These are phyloP conservation scores for Colletotrichum navitas DNA, from an alignment of 2,329 filamentous ascomycete genomes.

Conservation along the genomic window DNA sequence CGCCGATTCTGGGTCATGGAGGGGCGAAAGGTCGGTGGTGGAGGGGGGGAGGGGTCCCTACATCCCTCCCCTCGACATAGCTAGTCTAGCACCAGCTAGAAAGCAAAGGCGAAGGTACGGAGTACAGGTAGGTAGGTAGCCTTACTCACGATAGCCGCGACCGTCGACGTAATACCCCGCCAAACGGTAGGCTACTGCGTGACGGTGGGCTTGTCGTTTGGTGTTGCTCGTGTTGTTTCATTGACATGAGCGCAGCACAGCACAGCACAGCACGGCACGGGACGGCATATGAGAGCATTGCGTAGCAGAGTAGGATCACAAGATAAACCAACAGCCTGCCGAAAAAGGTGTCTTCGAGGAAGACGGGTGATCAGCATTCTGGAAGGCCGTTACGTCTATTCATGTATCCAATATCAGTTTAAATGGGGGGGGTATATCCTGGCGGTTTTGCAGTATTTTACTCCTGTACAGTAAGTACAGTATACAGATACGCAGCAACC, in stretches of 20 bases:
- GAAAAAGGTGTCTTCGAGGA: not conserved
- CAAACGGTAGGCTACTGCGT: constrained; percentile 12
- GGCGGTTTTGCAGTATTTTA: not conserved
- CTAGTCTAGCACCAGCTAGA: not conserved
- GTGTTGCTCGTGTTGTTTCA: not conserved
- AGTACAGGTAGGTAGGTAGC: not conserved
- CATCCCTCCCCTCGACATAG: not conserved
- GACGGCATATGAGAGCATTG: not conserved
- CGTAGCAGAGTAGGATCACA: not conserved
- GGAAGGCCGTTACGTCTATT: not conserved
- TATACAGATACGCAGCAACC: constrained; percentile 10
- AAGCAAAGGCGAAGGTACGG: not conserved
- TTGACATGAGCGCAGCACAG: not conserved
- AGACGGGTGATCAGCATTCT: not conserved
- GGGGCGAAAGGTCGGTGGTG: constrained; percentile 21
- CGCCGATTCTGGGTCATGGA: constrained; percentile 40
- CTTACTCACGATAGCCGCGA: constrained; percentile 14
- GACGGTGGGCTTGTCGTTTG: constrained; percentile 3
- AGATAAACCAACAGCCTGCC: constrained; percentile 16
- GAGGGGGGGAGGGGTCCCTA: constrained; percentile 7
- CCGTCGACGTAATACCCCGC: constrained; percentile 21
- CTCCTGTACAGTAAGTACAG: not conserved
- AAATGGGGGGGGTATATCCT: not conserved
- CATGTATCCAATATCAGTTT: not conserved
- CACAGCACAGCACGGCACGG: no score